These are phyloP conservation scores for Fusarium buharicum DNA, from an alignment of 2,329 filamentous ascomycete genomes.

Conservation along the genomic window DNA sequence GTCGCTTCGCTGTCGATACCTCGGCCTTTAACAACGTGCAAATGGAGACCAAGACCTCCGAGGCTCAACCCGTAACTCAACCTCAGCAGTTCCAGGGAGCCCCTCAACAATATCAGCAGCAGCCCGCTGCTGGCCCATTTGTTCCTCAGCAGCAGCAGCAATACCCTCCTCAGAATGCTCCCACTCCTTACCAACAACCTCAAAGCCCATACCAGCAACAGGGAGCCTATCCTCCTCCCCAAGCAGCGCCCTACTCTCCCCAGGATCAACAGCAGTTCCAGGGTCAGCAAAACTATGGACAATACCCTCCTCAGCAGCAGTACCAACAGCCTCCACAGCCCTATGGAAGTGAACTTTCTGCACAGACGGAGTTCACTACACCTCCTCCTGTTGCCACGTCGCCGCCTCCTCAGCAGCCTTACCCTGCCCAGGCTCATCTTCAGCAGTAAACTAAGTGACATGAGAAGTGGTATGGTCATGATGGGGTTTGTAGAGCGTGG, in stretches of 20 bases:
- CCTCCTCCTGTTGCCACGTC: conserved; percentile 27
- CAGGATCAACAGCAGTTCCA: conserved; percentile 38
- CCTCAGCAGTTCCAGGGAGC: conserved; percentile 29
- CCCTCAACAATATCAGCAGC: conserved; percentile 41
- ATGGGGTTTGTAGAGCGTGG: neutral
- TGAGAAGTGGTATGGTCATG: neutral
- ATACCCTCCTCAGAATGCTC: conserved; percentile 23
- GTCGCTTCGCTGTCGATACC: conserved; percentile 47
- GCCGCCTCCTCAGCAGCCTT: conserved; percentile 35
- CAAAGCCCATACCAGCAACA: conserved; percentile 48
- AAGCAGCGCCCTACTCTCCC: conserved; percentile 34
- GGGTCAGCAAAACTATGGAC: conserved; percentile 29
- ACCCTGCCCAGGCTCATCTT: conserved; percentile 13
- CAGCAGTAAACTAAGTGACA: conserved; percentile 8
- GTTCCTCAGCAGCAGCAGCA: conserved; percentile 23
- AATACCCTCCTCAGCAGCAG: conserved; percentile 40
- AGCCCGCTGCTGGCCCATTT: conserved; percentile 16
- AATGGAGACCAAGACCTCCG: conserved; percentile 50
- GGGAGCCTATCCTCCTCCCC: conserved; percentile 42
- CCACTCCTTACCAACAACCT: conserved; percentile 34
- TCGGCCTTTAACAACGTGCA: conserved; percentile 44
- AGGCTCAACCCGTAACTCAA: conserved; percentile 40
- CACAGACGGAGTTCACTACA: conserved; percentile 25
- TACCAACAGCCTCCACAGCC: conserved; percentile 32
- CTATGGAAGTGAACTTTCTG: conserved; percentile 18